Evolutionary conservation across 495 filamentous ascomycete genomes (phyloP).

Genomic region (Platismatia glauca): DNA sequence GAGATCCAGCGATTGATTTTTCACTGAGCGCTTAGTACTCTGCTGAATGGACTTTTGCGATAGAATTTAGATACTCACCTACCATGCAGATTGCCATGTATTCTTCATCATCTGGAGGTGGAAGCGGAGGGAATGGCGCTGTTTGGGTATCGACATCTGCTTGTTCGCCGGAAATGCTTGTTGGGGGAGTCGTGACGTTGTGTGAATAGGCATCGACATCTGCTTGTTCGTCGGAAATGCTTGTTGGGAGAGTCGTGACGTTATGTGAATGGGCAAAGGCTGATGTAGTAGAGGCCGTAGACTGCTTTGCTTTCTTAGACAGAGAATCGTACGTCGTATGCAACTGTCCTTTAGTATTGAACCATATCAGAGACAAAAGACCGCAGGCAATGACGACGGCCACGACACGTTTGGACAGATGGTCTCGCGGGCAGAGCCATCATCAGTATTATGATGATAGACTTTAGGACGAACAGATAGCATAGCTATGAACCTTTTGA

Average conservation of each 20-base stretch:
- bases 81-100: conserved; percentile 22
- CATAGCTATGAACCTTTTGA: too few relatives aligned
- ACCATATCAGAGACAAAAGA: not conserved
- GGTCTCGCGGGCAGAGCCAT: not conserved
- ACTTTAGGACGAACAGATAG: not conserved
- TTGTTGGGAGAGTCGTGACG: too few relatives aligned
- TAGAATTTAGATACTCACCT: not conserved
- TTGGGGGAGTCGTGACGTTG: not conserved
- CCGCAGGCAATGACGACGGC: not conserved
- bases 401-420: not conserved
- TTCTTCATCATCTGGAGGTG: conserved; percentile 17
- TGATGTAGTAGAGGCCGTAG: not conserved
- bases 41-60: not conserved
- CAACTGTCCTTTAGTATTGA: not conserved
- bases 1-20: not conserved
- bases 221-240: not conserved
- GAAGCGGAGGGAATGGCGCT: conserved; percentile 1
- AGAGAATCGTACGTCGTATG: not conserved
- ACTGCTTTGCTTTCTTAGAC: not conserved
- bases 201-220: not conserved
- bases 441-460: not conserved
- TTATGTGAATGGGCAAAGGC: not conserved
- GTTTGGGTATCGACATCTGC: too few relatives aligned
- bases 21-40: not conserved
- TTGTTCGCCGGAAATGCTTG: not conserved